These are phyloP conservation scores for Infundibulicybe gibba DNA, from an alignment of 768 basidiomycete genomes.

Conservation along the genomic window DNA sequence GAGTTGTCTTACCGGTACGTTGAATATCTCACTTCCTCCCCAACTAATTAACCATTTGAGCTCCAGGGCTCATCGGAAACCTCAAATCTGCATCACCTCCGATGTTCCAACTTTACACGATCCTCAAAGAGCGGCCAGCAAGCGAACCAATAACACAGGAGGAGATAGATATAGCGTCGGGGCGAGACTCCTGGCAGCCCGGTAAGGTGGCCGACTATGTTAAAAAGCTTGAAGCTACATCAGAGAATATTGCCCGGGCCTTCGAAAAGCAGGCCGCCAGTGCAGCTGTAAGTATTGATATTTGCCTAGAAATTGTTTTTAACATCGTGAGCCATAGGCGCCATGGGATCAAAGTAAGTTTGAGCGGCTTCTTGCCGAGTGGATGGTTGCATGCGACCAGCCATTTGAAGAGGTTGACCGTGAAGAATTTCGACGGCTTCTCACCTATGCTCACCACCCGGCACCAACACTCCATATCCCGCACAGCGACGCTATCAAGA, in stretches of 20 bases:
- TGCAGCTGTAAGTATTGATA: not conserved
- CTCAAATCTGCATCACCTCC: conserved; percentile 3
- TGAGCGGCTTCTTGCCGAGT: conserved; percentile 5
- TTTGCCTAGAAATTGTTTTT: not conserved
- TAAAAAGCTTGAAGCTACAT: conserved; percentile 8
- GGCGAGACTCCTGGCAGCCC: conserved; percentile 3
- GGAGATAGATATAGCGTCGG: conserved; percentile 5
- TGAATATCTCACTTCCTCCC: not conserved
- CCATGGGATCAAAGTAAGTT: conserved; percentile 15
- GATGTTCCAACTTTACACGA: conserved; percentile 7
- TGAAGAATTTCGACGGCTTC: conserved; percentile 11
- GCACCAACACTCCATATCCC: conserved; percentile 4
- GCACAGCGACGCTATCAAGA: conserved; percentile 3
- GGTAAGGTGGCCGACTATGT: conserved; percentile 2
- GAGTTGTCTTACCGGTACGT: conserved; percentile 1
- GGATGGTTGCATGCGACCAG: conserved; percentile 12
- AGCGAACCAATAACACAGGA: conserved; percentile 3
- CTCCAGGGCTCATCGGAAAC: conserved; percentile 8
- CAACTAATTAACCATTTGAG: no score
- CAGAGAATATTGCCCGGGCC: conserved; percentile 11
- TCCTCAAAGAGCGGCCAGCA: conserved; percentile 4
- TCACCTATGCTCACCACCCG: conserved; percentile 10
- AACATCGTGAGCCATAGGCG: not conserved
- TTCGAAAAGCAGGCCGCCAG: conserved; percentile 12
- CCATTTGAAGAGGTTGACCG: conserved; percentile 15